Conservation (phyloP, 2,329 filamentous ascomycete species). For the Pleomassaria siparia region DNA sequence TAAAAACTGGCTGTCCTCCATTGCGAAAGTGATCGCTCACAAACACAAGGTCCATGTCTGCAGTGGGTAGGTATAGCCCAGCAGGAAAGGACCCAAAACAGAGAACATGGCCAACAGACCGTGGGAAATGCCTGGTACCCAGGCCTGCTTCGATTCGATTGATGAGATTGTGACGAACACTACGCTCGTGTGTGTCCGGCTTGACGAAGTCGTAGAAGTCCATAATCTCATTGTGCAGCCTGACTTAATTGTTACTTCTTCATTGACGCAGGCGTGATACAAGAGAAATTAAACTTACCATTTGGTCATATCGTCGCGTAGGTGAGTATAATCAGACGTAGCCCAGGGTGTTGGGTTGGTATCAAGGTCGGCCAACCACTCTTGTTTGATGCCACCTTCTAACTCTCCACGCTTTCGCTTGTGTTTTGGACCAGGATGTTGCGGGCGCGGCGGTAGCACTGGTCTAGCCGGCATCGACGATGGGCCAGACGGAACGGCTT, state of each 20-base stretch:
- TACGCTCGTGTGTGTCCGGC: slow-evolving; percentile 75
- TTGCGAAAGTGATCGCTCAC: slow-evolving; percentile 64
- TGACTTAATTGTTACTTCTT: slow-evolving; percentile 35
- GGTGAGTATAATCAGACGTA: background rate
- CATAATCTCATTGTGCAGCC: slow-evolving; percentile 84
- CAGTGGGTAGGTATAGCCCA: slow-evolving; percentile 71
- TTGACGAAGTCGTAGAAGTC: slow-evolving; percentile 86
- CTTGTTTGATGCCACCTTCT: slow-evolving; percentile 43
- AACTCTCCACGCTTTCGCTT: slow-evolving; percentile 68
- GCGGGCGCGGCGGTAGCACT: slow-evolving; percentile 10
- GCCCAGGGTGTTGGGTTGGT: slow-evolving; percentile 55
- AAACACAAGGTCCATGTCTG: slow-evolving; percentile 92
- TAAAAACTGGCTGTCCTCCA: slow-evolving; percentile 47
- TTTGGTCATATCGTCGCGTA: background rate
- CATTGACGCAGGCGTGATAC: background rate
- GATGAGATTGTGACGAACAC: slow-evolving; percentile 72
- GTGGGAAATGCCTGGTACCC: slow-evolving; percentile 27
- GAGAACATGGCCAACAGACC: slow-evolving; percentile 58
- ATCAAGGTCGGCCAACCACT: slow-evolving; percentile 45
- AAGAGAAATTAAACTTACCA: slow-evolving; percentile 4
- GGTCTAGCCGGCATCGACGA: background rate
- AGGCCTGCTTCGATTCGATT: slow-evolving; percentile 66
- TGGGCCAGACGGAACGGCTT: background rate
- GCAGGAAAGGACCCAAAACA: slow-evolving; percentile 95
- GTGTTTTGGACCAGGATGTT: slow-evolving; percentile 8